These are phyloP conservation scores for Aspergillus funiculosus DNA, from an alignment of 495 filamentous ascomycete genomes.

Conservation along the genomic window DNA sequence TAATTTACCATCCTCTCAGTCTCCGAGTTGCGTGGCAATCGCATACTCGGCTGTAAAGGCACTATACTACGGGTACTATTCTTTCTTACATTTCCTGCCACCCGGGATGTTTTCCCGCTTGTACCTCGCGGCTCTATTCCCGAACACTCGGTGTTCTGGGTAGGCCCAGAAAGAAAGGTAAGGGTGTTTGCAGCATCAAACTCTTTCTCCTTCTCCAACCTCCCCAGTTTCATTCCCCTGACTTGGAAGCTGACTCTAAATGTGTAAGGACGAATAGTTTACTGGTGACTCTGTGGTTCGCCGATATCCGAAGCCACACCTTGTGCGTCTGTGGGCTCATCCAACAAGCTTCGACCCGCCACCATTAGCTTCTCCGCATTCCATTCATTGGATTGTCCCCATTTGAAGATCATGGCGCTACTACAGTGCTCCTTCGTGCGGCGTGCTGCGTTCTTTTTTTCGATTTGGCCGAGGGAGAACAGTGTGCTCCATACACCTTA, in stretches of 20 bases:
- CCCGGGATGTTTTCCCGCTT: neutral
- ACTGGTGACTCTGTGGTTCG: no score
- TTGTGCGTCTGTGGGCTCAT: no score
- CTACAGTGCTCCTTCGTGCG: no score
- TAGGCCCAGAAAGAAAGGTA: no score
- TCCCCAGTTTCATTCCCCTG: neutral
- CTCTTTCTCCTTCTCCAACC: conserved; percentile 7
- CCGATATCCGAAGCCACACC: neutral
- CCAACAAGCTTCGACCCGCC: conserved; percentile 19
- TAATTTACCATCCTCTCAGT: no score
- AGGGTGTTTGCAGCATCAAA: neutral
- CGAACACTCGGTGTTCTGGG: neutral
- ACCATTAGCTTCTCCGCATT: conserved; percentile 10
- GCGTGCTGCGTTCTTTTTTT: neutral
- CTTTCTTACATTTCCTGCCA: neutral
- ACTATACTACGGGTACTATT: no score
- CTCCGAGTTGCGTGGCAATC: no score
- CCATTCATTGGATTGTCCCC: conserved; percentile 8
- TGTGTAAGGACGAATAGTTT: no score
- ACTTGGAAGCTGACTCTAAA: neutral
- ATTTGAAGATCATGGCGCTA: no score
- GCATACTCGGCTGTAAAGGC: no score
- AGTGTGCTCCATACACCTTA: neutral
- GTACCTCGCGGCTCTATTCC: neutral
- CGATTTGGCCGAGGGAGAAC: neutral